Evolutionary conservation across 2,329 filamentous ascomycete species (phyloP), one percentile per base, ranked within the genome.

Genomic region (Thielaviopsis ethacetica): DNA sequence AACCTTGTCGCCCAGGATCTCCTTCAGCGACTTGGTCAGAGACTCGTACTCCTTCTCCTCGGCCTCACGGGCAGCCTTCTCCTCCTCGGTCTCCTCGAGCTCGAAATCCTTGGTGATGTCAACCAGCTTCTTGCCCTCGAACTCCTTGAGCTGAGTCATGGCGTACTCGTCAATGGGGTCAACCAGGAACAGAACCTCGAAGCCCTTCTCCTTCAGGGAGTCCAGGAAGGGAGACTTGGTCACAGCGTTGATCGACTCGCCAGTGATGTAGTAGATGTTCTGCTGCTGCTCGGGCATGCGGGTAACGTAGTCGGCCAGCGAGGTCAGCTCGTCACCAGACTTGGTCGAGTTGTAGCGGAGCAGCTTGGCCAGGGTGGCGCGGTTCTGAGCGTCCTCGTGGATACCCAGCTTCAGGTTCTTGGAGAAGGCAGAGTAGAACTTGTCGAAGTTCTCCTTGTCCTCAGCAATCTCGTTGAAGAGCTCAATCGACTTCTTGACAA

Each of bases 101-200:
- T 98, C 93, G 73, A 98, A 98, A 83, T 98, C 93, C 87, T 98
- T 98, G 82, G 93, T 98, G 78, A 98, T 97, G 73, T 98, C 93
- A 69, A 98, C 91, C 58, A 98, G 87, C 85, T 98, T 98, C 91
- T 97, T 98, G 80, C 89, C 88, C 73, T 98, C 93, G 70, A 95
- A 98, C 80, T 98, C 93, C 87, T 98, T 98, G 76, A 96, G 86
- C 81, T 96, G 91, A 68, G 91, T 96, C 88, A 96, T 95, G 75
- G 91, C 91, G 72, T 96, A 96, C 85, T 96, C 91, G 65, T 96
- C 91, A 78, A 98, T 98, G 71, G 93, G 93, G 80, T 98, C 93
- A 70, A 95, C 89, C 65, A 98, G 85, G 90, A 95, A 97, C 68
- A 98, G 86, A 71, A 98, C 93, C 80, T 98, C 93, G 72, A 98